Evolutionary conservation across 2,329 filamentous ascomycete genomes (phyloP).

Genomic region (Penicillium occitanis): DNA sequence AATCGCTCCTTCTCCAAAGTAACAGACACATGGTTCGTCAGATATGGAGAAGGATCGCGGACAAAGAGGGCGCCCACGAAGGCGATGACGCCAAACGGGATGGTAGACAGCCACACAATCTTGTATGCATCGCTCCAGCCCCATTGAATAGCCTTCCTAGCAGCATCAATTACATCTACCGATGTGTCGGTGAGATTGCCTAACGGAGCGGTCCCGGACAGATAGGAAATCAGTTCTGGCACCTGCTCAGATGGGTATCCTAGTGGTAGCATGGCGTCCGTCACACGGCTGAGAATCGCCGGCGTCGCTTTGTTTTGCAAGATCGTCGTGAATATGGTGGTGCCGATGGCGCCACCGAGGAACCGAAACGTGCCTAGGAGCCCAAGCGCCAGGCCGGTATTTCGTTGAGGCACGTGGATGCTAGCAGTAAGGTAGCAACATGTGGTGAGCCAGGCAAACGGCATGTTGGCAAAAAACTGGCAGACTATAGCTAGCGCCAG

Average conservation of each 20-base stretch:
- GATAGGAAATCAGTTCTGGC: not conserved
- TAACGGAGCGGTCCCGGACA: not conserved
- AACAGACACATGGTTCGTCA: slow-evolving; percentile 13
- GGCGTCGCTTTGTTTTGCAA: not conserved
- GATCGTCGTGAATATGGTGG: not conserved
- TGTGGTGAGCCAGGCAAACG: not conserved
- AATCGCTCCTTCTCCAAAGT: slow-evolving; percentile 6
- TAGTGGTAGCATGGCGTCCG: not conserved
- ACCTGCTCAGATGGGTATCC: not conserved
- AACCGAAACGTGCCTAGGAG: not conserved
- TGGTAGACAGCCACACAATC: not conserved
- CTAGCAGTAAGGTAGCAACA: not conserved
- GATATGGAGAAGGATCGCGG: slow-evolving; percentile 6
- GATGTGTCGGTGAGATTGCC: not conserved
- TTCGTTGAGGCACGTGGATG: not conserved
- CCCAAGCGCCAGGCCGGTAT: not conserved
- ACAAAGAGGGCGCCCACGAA: slow-evolving; percentile 4
- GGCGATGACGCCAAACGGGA: slow-evolving; percentile 16
- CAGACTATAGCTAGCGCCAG: not conserved
- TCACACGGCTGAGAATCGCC: not conserved
- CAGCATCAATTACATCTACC: not conserved
- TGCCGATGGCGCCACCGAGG: not conserved
- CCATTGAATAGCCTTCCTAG: not conserved
- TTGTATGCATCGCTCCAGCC: not conserved
- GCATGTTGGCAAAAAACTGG: not conserved